Conservation (phyloP, 202 grass and related monocot genomes). For the Elaeis oleifera region DNA sequence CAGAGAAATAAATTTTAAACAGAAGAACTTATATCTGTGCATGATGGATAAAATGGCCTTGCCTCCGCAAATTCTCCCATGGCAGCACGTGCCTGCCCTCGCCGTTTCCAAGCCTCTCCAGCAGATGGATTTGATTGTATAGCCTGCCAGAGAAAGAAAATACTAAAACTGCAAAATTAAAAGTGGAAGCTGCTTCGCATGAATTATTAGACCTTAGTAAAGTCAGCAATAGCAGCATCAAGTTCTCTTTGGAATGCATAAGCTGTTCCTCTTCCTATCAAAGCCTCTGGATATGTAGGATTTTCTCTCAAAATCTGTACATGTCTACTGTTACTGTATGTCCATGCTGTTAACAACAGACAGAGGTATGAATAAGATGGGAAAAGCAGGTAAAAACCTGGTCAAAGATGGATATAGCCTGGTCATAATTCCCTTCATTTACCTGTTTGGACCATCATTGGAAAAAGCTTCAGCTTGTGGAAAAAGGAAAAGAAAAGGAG, state of each 20-base stretch:
- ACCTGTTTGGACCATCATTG: conserved; percentile 31
- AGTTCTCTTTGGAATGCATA: conserved; percentile 98
- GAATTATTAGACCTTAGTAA: conserved; percentile 57
- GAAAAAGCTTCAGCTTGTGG: neutral
- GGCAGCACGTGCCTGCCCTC: conserved; percentile 93
- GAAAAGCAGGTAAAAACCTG: conserved; percentile 45
- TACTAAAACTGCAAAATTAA: neutral
- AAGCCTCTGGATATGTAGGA: conserved; percentile 88
- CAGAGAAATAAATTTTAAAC: too few species aligned
- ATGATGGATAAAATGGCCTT: conserved; percentile 17
- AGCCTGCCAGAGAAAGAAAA: conserved; percentile 41
- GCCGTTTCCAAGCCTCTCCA: conserved; percentile 92
- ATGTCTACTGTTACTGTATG: conserved; percentile 21
- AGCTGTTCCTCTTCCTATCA: conserved; percentile 98
- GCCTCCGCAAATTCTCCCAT: conserved; percentile 84
- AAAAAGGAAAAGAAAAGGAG: neutral
- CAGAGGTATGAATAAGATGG: neutral
- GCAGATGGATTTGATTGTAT: conserved; percentile 79
- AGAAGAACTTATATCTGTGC: too few species aligned
- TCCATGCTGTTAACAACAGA: neutral
- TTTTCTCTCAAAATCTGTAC: conserved; percentile 84
- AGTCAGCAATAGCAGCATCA: conserved; percentile 94
- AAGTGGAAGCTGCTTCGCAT: neutral
- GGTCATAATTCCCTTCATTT: conserved; percentile 93
- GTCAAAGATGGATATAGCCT: conserved; percentile 95